Percentiles rank a stretch among this genome's conserved stretches.
These are phyloP conservation scores for Paracorniculantispora psalliotae DNA, from an alignment of 2,329 filamentous ascomycete species.

Conservation along the genomic window DNA sequence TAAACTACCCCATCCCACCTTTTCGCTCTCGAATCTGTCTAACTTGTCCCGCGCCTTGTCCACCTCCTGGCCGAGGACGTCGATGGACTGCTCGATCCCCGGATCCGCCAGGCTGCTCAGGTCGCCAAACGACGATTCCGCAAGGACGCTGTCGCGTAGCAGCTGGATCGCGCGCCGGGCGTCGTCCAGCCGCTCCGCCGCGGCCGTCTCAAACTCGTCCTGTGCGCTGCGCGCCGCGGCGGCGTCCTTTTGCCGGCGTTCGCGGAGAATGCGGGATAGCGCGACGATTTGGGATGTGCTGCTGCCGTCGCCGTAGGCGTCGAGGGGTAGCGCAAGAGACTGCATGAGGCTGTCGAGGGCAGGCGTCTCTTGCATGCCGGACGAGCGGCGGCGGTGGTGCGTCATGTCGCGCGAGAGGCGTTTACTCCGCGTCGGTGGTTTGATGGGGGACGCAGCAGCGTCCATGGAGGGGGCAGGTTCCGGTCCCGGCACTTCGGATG, in stretches of 20 bases:
- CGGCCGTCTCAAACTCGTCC: constrained; percentile 42
- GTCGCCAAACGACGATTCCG: constrained; percentile 45
- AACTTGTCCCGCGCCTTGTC: constrained; percentile 35
- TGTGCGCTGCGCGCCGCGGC: constrained; percentile 44
- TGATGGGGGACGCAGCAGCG: constrained; percentile 29
- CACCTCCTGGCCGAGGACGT: constrained; percentile 41
- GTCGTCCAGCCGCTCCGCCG: constrained; percentile 41
- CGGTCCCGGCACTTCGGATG: constrained; percentile 21
- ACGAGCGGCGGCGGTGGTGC: constrained; percentile 30
- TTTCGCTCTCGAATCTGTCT: constrained; percentile 32
- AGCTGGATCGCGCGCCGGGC: constrained; percentile 43
- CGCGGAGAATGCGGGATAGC: constrained; percentile 32
- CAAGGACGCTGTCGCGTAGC: constrained; percentile 46
- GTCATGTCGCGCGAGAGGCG: constrained; percentile 12
- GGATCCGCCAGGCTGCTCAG: constrained; percentile 45
- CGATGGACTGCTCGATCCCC: constrained; percentile 48
- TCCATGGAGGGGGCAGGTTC: not conserved
- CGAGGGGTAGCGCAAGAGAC: constrained; percentile 40
- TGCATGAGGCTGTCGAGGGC: constrained; percentile 46
- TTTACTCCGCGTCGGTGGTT: constrained; percentile 26
- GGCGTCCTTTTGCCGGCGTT: constrained; percentile 38
- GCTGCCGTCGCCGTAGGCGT: constrained; percentile 26
- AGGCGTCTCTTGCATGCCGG: constrained; percentile 31
- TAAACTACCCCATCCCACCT: constrained; percentile 35
- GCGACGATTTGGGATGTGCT: constrained; percentile 23